Evolutionary conservation across 1,139 yeast genomes (phyloP), one percentile per base, ranked within the genome.

Genomic region (Taphrina populina): DNA sequence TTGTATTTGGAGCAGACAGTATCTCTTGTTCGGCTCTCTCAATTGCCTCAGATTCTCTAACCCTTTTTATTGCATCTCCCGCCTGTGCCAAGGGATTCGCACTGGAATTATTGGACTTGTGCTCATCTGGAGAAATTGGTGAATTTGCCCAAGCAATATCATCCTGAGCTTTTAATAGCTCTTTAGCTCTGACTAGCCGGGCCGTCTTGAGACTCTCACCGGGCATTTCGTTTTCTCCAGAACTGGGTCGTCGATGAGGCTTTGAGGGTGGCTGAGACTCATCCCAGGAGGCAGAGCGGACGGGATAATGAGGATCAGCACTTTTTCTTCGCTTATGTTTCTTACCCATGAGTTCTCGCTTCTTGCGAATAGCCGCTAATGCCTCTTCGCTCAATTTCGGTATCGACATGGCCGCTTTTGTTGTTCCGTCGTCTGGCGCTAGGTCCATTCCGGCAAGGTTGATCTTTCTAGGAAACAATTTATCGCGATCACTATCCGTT

Each of bases 131-230:
- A 15, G 54, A 39, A 2, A 49, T 49, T 11, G 54, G 54, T 8
- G 46, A 29, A 39, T 49, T 49, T 21, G 54, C 54, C 54, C 54
- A 49, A 11, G 54, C 54, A 8, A 49, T 49, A 29, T 49, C 54
- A 13, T 49, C 46, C 19, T 49, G 54, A 1, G 54, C 54, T 15
- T 30, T 29, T 5, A 49, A 46, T 17, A 49, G 23, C 27, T 49
- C 54, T 27, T 49, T 49, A 7, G 46, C 54, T n/a, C 54, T 29
- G 2, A 46, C 41, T 15, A 49, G 27, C 29, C 30, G 26, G 4
- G 54, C 45, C 4, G 36, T 19, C 23, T 39, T 37, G 20, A 30
- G 24, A 20, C 33, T 41, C 29, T 36, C 53, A 8, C 20, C 36
- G 5, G 43, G 46, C 15, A 24, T 20, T 19, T 37, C 39, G 26